phyloP scores from a whole-genome alignment of 2,329 filamentous ascomycete genomes.

The Fusarium sambucinum region DNA sequence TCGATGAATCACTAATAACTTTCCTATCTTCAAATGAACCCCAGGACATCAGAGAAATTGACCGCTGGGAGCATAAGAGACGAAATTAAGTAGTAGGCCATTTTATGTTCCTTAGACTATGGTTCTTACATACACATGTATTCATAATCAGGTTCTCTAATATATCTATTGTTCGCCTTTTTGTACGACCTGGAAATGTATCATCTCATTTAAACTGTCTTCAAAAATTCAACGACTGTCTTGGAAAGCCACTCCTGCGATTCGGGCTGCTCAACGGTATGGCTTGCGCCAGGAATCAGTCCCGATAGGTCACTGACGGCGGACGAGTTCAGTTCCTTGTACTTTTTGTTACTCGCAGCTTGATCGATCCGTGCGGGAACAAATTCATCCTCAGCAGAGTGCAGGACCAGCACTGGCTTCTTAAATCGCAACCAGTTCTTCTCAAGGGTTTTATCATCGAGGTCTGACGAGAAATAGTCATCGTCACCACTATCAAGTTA shows the following conservation, averaged over 20 bases:
- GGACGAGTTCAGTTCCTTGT: constrained; percentile 59
- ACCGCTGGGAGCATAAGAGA: too few species aligned
- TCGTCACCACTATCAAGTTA: constrained; percentile 72
- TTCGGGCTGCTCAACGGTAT: constrained; percentile 61
- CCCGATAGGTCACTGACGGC: constrained; percentile 64
- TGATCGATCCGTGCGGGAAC: constrained; percentile 71
- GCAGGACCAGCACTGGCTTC: constrained; percentile 72
- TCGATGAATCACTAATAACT: background rate
- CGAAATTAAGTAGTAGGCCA: too few species aligned
- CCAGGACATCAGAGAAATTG: too few species aligned
- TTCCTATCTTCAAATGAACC: background rate
- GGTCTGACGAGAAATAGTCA: constrained; percentile 87
- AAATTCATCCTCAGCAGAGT: constrained; percentile 74
- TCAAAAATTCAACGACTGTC: constrained; percentile 62
- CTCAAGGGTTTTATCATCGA: constrained; percentile 67
- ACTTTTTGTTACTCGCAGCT: constrained; percentile 66
- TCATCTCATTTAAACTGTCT: constrained; percentile 11
- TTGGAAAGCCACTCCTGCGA: constrained; percentile 64
- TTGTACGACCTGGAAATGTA: background rate
- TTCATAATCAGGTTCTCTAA: too few species aligned
- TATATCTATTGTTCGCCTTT: background rate
- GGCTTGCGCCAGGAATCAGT: constrained; percentile 65
- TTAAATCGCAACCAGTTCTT: constrained; percentile 74
- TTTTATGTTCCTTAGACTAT: too few species aligned
- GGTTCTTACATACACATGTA: too few species aligned